Evolutionary conservation across 495 filamentous ascomycete genomes (phyloP).

Genomic region (Xylaria longipes): DNA sequence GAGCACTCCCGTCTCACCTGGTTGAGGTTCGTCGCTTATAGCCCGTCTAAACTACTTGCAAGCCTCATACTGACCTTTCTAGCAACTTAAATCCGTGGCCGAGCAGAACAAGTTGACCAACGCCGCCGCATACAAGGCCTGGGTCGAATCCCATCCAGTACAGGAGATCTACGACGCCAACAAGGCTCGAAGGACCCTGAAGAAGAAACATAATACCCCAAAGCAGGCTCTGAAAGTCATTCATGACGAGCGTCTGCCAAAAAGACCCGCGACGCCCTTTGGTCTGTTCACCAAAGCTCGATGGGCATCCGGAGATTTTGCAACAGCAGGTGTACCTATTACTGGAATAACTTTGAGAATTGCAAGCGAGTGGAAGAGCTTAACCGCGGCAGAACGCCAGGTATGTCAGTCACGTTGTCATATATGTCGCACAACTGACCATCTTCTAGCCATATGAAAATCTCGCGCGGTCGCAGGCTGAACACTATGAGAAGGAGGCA

Average conservation of each 20-base stretch:
- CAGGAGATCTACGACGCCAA: slow-evolving; percentile 68
- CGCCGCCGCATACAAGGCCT: slow-evolving; percentile 56
- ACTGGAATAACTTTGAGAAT: slow-evolving; percentile 32
- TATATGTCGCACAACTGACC: slow-evolving; percentile 28
- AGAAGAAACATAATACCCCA: slow-evolving; percentile 35
- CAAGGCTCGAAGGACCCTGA: slow-evolving; percentile 61
- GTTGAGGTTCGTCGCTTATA: slow-evolving; percentile 38
- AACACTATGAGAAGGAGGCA: slow-evolving; percentile 34
- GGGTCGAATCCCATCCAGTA: slow-evolving; percentile 65
- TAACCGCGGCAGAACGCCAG: slow-evolving; percentile 56
- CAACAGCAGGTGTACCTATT: slow-evolving; percentile 38
- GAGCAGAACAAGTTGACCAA: slow-evolving; percentile 32
- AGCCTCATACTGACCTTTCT: slow-evolving; percentile 20
- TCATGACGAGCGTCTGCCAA: slow-evolving; percentile 66
- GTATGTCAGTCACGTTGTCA: slow-evolving; percentile 37
- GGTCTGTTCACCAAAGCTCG: slow-evolving; percentile 56
- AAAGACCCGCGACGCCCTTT: slow-evolving; percentile 49
- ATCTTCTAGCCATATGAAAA: slow-evolving; percentile 38
- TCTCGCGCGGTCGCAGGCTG: slow-evolving; percentile 20
- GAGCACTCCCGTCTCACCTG: slow-evolving; percentile 37
- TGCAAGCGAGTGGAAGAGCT: slow-evolving; percentile 52
- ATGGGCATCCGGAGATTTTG: slow-evolving; percentile 48
- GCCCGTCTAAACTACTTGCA: neutral
- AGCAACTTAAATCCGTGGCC: slow-evolving; percentile 33
- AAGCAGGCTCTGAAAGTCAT: slow-evolving; percentile 42